Evolutionary conservation across 2,329 filamentous ascomycete species (phyloP), one percentile per base, ranked within the genome.

Genomic region (Fusarium austroafricanum): DNA sequence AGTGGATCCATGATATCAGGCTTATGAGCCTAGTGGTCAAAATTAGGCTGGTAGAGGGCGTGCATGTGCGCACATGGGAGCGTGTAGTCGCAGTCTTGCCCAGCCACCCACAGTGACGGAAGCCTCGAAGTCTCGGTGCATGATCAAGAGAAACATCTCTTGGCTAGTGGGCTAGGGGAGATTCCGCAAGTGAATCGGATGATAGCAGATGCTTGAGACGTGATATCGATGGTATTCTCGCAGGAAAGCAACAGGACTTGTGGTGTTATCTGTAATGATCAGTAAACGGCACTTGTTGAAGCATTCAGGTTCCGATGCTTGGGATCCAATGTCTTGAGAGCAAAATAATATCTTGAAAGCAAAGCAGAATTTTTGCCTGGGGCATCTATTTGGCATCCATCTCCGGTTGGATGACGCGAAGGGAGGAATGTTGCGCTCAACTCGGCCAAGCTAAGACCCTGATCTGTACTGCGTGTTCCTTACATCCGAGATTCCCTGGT

Each of bases 1-100:
- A 74, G 76, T 78, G 76, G 76, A 75, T 72, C 67, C 63, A 71
- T 62, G 71, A 70, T 70, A 68, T 71, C 71, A 67, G 68, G 68
- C 67, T 69, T 40, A 64, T 37, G 54, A 69, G 68, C 68, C 70
- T 65, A 73, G 66, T 73, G 71, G 71, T 70, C 67, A 60, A 63
- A 60, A 55, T 31, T 55, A 37, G 61, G 58, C 37, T 43, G 38
- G 52, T 56, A 54, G 53, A 57, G 55, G 65, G 65, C 55, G 69
- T 62, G 69, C 62, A 71, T 65, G 54, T 42, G 63, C 46, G 63
- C 58, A 67, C 58, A 67, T 59, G 62, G 61, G 68, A 73, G 69
- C 50, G 56, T 49, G 65, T 43, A 58, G 65, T 72, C 51, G 67
- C 67, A 65, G 56, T 45, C 43, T 51, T 52, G 42, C 59, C 70